Evolutionary conservation across 2,329 filamentous ascomycete species (phyloP).

Genomic region (Exophiala phaeomuriformis): DNA sequence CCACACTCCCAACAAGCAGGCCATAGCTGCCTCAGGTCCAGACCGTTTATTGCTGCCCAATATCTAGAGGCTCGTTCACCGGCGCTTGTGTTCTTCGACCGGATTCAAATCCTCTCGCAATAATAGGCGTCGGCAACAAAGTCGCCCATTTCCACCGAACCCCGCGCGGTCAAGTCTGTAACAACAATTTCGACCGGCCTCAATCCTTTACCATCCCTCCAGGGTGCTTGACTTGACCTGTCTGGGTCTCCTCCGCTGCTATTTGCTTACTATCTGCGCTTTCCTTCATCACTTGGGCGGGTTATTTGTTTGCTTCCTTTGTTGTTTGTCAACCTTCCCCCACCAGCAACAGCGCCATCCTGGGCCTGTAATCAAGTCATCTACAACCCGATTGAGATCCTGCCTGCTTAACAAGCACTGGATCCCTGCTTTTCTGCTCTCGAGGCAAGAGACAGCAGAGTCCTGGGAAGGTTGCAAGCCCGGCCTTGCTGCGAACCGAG

Average conservation of each 20-base stretch:
- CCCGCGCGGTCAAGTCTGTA: neutral
- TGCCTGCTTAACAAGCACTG: constrained; percentile 11
- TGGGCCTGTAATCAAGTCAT: neutral
- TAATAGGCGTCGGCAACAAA: neutral
- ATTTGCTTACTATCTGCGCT: neutral
- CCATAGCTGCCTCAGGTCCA: neutral
- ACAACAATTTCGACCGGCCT: neutral
- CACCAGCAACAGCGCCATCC: neutral
- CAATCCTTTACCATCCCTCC: neutral
- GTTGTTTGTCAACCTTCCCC: constrained; percentile 8
- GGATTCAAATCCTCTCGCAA: neutral
- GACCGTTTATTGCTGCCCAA: neutral
- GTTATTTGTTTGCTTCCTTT: constrained; percentile 16
- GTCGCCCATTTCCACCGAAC: neutral
- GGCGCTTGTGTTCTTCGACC: too few relatives aligned
- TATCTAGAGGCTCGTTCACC: neutral
- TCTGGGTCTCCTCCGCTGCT: neutral
- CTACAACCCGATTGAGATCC: constrained; percentile 1
- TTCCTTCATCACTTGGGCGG: constrained; percentile 11
- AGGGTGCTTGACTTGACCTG: neutral
- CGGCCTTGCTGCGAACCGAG: neutral
- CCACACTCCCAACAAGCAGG: neutral
- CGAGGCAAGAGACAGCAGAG: neutral
- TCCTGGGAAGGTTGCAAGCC: constrained; percentile 8
- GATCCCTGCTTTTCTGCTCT: constrained; percentile 12